These are phyloP conservation scores for Aspergillus affinis DNA, from an alignment of 495 filamentous ascomycete species.

Conservation along the genomic window DNA sequence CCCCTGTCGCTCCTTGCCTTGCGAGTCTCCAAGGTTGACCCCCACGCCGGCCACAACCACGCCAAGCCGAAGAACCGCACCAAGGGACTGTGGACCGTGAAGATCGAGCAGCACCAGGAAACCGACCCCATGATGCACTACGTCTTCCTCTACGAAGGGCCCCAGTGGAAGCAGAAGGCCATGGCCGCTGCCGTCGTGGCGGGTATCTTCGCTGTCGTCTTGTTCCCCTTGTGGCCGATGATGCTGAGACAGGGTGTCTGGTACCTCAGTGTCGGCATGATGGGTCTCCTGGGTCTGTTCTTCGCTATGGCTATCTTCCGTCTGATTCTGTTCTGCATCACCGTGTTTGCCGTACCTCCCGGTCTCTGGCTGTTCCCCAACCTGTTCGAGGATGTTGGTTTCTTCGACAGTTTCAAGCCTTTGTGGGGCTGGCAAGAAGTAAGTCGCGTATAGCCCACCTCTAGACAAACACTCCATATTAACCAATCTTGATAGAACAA, in stretches of 20 bases:
- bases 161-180: constrained; percentile 88
- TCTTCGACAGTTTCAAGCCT: constrained; percentile 96
- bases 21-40: constrained; percentile 83
- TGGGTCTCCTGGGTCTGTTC: constrained; percentile 90
- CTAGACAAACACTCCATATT: background rate
- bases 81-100: constrained; percentile 96
- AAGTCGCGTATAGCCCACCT: constrained; percentile 17
- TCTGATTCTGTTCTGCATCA: constrained; percentile 90
- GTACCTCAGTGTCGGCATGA: constrained; percentile 94
- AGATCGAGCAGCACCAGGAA: constrained; percentile 96
- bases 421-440: constrained; percentile 99
- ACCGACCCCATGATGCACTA: constrained; percentile 89
- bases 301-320: constrained; percentile 97
- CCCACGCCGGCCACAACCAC: constrained; percentile 68
- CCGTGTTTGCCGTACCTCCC: constrained; percentile 78
- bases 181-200: constrained; percentile 82
- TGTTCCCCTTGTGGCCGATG: constrained; percentile 97
- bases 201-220: constrained; percentile 79
- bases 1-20: constrained; percentile 94
- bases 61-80: constrained; percentile 79
- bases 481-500: constrained; percentile 41
- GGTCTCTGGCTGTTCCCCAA: constrained; percentile 98
- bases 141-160: constrained; percentile 93
- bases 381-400: constrained; percentile 96
- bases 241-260: constrained; percentile 90